These are phyloP conservation scores for Nemania serpens DNA, from an alignment of 2,329 filamentous ascomycete species.

Conservation along the genomic window DNA sequence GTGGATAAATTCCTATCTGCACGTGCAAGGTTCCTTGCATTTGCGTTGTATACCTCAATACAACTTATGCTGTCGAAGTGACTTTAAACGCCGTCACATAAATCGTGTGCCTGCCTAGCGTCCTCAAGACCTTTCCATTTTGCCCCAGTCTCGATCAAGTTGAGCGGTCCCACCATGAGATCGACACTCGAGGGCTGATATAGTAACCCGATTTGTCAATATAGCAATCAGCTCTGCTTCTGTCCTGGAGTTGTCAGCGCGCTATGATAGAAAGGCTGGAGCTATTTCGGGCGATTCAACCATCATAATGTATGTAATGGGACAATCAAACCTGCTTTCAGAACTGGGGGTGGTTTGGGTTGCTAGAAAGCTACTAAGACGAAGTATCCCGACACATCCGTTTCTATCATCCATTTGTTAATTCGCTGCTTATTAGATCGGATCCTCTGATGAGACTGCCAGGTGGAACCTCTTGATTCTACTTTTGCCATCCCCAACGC, in stretches of 20 bases:
- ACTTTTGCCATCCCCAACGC: conserved; percentile 6
- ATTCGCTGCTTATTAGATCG: not conserved
- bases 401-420: not conserved
- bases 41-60: conserved; percentile 12
- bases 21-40: conserved; percentile 21
- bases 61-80: conserved; percentile 4
- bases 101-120: not conserved
- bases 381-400: conserved; percentile 6
- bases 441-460: not conserved
- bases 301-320: conserved; percentile 6
- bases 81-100: conserved; percentile 8
- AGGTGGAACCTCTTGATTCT: not conserved
- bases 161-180: conserved; percentile 14
- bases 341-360: conserved; percentile 2
- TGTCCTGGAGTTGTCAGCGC: not conserved
- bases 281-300: conserved; percentile 9
- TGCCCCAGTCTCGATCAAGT: conserved; percentile 14
- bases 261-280: conserved; percentile 6
- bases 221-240: conserved; percentile 8
- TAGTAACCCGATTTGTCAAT: conserved; percentile 20
- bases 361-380: conserved; percentile 1
- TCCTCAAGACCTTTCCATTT: not conserved
- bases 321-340: not conserved
- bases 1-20: conserved; percentile 13
- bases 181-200: conserved; percentile 20